Base-by-base conservation (phyloP, 371 early-diverging fungal species). In the Lichtheimia corymbifera region DNA sequence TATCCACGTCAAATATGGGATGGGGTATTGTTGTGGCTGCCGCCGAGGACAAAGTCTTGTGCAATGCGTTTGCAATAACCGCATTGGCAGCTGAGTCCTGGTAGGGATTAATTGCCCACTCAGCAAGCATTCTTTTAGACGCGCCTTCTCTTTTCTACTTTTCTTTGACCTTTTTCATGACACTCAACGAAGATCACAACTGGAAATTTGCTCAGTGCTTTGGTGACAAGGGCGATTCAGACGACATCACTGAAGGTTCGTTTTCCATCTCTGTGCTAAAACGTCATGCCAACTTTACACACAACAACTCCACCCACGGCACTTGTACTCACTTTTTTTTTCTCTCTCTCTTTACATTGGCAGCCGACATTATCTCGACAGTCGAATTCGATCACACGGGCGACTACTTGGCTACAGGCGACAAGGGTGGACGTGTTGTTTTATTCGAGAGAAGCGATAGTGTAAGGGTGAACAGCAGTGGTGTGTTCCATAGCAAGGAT, bases 191-290 rank as follows among this genome's bases (percentile, higher is more conserved):
- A 35, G 93, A 93, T 66, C 77, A 83, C 66, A 85, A 87, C 40
- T 97, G 97, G 97, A 94, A 90, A 71, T 97, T 97, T 77, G 94
- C 97, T 50, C 98, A 97, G 77, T 97, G 97, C 81, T 98, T 98
- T 86, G 98, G 98, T 61, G 98, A 98, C 79, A 98, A 98, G 76
- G 95, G 96, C 50, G 98, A 98, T 58, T 88, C 94, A 56, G 94
- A 96, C 61, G 98, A 97, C 80, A 93, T 98, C 59, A 96, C 97
- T 41, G 98, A 97, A 88, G 97, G 97, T 95, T 35, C 35, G 35
- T 35, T 35, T 4, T 35, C 35, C 35, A 35, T 35, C 35, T 35
- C 9, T 35, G 35, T 11, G 35, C 9, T 35, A 6, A 6, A 35
- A 11, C 35, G 35, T 11, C 35, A 35, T 35, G 35, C 35, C 35